Base-by-base conservation (phyloP, 2,329 filamentous ascomycete genomes). In the Endoconidiophora laricicola region DNA sequence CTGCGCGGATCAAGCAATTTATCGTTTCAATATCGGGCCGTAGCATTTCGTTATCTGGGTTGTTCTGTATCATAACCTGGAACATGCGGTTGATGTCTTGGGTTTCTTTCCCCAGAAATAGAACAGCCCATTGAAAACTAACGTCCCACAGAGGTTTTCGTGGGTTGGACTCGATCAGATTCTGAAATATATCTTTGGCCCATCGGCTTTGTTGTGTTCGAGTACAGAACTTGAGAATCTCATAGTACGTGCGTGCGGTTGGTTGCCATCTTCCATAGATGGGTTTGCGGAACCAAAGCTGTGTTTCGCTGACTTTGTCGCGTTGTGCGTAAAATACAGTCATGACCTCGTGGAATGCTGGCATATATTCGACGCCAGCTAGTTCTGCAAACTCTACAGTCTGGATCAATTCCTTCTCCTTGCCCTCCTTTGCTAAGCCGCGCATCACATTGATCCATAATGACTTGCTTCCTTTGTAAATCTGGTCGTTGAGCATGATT, bases 81-180 rank as follows among this genome's bases (percentile, higher is more conserved):
- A 91, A 74, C 76, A 88, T 86, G 56, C 79, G 75, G 50, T 77
- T 73, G 53, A 88, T 71, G 60, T 86, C 79, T 61, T 86, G 77
- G 1, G 83, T 75, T 1, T 78, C 77, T 59, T 81, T 83, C 18
- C 80, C 83, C 49, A 73, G 63, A 7, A 78, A 74, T 6, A 81
- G 72, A 10, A 83, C 79, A 26, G 85, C 81, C 78, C 83, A 88
- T 48, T 85, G 76, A 41, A 91, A 73, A 10, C 86, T 68, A 10
- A 80, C 71, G 59, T 91, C 81, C 78, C 83, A 86, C 20, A 73
- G 72, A 29, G 69, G 63, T 55, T 81, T 78, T 40, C 59, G 60
- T 4, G 66, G 70, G 48, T 62, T 65, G 42, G 60, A 63, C 47
- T 72, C 66, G 41, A 72, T 67, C 6, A 78, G 63, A 18, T 67